These are phyloP conservation scores for Annulohypoxylon nitens DNA, from an alignment of 495 filamentous ascomycete genomes.

Conservation along the genomic window DNA sequence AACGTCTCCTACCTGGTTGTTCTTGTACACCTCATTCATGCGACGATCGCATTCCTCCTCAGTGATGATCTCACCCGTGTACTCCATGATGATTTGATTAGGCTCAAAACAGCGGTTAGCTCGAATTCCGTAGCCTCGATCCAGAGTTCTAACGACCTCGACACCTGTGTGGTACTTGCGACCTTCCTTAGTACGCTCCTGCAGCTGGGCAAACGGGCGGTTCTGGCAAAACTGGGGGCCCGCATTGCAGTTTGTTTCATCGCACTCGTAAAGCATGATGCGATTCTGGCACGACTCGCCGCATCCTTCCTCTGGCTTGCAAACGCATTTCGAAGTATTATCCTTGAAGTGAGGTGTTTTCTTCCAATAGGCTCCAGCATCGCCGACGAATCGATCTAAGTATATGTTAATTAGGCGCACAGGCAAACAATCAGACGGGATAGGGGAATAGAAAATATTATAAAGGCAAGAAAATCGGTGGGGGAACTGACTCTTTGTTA, in stretches of 20 bases:
- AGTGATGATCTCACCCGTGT: conserved; percentile 96
- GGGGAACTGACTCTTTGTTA: conserved; percentile 79
- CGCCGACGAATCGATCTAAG: conserved; percentile 90
- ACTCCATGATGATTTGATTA: conserved; percentile 97
- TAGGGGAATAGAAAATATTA: neutral
- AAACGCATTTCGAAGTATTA: conserved; percentile 82
- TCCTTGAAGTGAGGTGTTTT: conserved; percentile 78
- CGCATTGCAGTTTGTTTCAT: conserved; percentile 86
- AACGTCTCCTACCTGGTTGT: conserved; percentile 79
- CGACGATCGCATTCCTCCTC: conserved; percentile 91
- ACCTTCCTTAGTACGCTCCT: conserved; percentile 78
- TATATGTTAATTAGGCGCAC: conserved; percentile 23
- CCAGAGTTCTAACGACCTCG: conserved; percentile 89
- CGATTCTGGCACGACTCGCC: conserved; percentile 92
- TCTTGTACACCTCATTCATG: conserved; percentile 91
- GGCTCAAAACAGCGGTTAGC: conserved; percentile 88
- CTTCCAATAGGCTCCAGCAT: conserved; percentile 87
- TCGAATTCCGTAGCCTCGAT: conserved; percentile 91
- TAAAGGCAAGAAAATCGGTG: conserved; percentile 43
- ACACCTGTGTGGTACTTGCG: conserved; percentile 91
- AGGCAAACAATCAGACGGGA: neutral
- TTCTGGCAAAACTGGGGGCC: conserved; percentile 80
- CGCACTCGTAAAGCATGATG: conserved; percentile 97
- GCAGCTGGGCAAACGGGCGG: conserved; percentile 85
- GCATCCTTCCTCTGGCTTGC: conserved; percentile 81